Evolutionary conservation across 2,329 filamentous ascomycete species (phyloP).

Genomic region (Fusarium tanahbumbuense): DNA sequence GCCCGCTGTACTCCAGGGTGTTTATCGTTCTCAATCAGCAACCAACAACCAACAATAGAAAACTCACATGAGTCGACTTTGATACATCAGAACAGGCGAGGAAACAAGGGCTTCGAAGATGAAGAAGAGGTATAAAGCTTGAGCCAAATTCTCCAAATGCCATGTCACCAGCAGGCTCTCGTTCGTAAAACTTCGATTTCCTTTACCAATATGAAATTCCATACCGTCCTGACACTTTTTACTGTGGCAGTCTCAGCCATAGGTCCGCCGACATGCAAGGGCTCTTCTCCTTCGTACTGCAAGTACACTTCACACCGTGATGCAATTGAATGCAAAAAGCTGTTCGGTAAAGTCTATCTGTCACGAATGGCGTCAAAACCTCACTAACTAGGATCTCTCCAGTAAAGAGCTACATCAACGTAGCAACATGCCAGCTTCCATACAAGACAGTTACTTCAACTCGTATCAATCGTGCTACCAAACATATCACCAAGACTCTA

Average conservation of each 20-base stretch:
- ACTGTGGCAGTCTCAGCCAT: background rate
- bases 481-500: background rate
- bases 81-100: background rate
- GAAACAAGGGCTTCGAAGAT: fast-evolving
- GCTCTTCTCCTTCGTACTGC: background rate
- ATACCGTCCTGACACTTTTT: background rate
- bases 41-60: background rate
- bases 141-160: background rate
- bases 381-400: too few relatives aligned
- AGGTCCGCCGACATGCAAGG: background rate
- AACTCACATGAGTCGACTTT: background rate
- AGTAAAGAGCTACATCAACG: background rate
- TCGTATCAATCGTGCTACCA: background rate
- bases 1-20: background rate
- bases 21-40: background rate
- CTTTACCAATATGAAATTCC: background rate
- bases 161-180: background rate
- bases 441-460: background rate
- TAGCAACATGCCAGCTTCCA: background rate
- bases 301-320: background rate
- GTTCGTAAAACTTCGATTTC: too few relatives aligned
- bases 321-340: background rate
- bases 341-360: background rate
- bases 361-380: too few relatives aligned
- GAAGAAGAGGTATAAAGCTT: background rate